phyloP scores from a whole-genome alignment of 1,284 basidiomycete genomes.

The Marasmius fiardii region DNA sequence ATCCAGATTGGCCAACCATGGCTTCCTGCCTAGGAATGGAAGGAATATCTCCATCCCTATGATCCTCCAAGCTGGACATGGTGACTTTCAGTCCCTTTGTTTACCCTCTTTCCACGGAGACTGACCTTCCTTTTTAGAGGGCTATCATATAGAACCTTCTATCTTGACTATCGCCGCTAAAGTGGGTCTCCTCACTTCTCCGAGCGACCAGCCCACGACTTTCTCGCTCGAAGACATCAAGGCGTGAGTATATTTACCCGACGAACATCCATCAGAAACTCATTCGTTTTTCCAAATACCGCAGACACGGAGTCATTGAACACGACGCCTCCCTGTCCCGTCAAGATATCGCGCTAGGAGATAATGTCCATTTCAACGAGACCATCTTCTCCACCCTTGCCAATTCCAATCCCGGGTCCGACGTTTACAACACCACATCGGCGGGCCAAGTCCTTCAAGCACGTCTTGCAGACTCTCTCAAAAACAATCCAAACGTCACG shows the following conservation, averaged over 20 bases:
- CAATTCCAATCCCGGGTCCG: slow-evolving; percentile 1
- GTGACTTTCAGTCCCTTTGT: slow-evolving; percentile 5
- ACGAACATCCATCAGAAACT: not conserved
- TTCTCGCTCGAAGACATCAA: slow-evolving; percentile 14
- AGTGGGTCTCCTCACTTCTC: slow-evolving; percentile 12
- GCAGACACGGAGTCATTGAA: slow-evolving; percentile 19
- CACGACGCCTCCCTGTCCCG: slow-evolving; percentile 23
- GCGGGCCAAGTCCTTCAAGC: slow-evolving; percentile 4
- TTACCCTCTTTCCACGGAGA: too few relatives aligned
- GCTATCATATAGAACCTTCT: slow-evolving; percentile 2
- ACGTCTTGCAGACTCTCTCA: not conserved
- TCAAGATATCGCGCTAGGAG: slow-evolving; percentile 14
- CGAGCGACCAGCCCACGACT: slow-evolving; percentile 6
- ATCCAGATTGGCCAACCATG: slow-evolving; percentile 20
- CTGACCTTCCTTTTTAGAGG: too few relatives aligned
- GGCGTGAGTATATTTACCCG: slow-evolving; percentile 6
- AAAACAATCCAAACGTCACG: slow-evolving; percentile 1
- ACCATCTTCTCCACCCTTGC: not conserved
- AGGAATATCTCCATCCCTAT: slow-evolving; percentile 15
- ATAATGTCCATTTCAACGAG: slow-evolving; percentile 19
- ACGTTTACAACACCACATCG: not conserved
- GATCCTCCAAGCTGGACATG: slow-evolving; percentile 12
- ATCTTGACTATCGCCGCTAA: slow-evolving; percentile 13
- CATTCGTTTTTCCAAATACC: not conserved
- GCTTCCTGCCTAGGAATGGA: slow-evolving; percentile 19